Evolutionary conservation across 768 basidiomycete species (phyloP).

Genomic region (Collybiopsis confluens): DNA sequence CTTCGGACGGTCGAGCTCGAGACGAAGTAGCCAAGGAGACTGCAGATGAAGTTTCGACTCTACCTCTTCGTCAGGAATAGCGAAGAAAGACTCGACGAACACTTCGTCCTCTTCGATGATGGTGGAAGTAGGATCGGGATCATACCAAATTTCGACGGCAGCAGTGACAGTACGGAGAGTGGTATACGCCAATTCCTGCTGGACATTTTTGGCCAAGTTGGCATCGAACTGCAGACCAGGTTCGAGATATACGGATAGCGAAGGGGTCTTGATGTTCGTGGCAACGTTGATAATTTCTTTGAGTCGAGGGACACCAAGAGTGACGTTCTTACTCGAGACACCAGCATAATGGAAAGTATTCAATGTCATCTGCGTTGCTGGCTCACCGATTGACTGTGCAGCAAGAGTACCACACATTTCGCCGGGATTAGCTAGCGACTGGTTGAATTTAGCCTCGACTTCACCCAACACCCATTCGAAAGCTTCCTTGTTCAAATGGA

Average conservation of each 20-base stretch:
- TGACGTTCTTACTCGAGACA: constrained; percentile 99
- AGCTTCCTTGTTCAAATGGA: constrained; percentile 86
- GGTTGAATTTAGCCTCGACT: constrained; percentile 94
- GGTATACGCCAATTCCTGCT: constrained; percentile 91
- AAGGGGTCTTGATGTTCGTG: constrained; percentile 97
- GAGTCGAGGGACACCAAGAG: constrained; percentile 96
- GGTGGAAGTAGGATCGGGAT: constrained; percentile 86
- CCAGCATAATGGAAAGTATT: constrained; percentile 99
- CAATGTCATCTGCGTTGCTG: constrained; percentile 98
- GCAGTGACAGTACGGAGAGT: constrained; percentile 92
- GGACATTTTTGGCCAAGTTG: constrained; percentile 75
- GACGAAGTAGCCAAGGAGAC: constrained; percentile 95
- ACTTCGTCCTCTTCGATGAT: constrained; percentile 95
- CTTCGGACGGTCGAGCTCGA: constrained; percentile 94
- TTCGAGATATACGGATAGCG: constrained; percentile 86
- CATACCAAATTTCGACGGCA: constrained; percentile 97
- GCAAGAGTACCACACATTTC: constrained; percentile 99
- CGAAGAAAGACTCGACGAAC: constrained; percentile 99
- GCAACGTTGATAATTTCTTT: constrained; percentile 99
- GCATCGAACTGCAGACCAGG: constrained; percentile 61
- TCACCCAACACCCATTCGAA: constrained; percentile 99
- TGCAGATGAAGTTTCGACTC: constrained; percentile 86
- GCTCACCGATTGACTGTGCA: constrained; percentile 98
- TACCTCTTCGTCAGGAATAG: constrained; percentile 96
- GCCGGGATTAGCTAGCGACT: constrained; percentile 86